Base-by-base conservation (phyloP, 2,329 filamentous ascomycete genomes). In the Xylariaceae sp. region DNA sequence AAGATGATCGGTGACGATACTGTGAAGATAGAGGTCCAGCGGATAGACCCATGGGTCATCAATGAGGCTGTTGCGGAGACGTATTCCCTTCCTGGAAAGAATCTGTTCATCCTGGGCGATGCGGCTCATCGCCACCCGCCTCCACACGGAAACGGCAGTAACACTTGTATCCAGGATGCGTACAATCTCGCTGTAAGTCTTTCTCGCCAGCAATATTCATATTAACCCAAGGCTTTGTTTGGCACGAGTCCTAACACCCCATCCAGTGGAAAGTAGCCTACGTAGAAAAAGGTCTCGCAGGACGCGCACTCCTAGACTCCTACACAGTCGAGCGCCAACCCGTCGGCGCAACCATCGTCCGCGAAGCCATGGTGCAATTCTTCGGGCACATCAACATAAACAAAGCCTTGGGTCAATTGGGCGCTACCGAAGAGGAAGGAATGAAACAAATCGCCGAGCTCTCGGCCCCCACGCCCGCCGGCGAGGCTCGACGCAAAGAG, bases 11-110 rank as follows among this genome's bases (percentile, higher is more conserved):
- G 80, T 0, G 77, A 81, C 59, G 72, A 76, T 35, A 44, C 57
- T 4, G 65, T 80, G 5, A 67, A 71, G 0, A 70, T 76, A 2
- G 73, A 83, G 62, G 74, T 85, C 46, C 53, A 82, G n/a, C 68
- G 75, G 51, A 66, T 81, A 4, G 76, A 77, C 6, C 79, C 77
- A 59, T 86, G 83, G 83, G 72, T 70, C 51, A 78, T 86, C 62
- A 84, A 84, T 59, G 83, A 86, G 65, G 80, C 73, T 4, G 78
- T 84, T 1, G 83, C 82, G 0, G 77, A 83, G 64, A 68, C 71
- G 9, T 86, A 84, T 60, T 77, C 73, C 0, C 67, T 75, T 4
- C 73, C 74, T n/a, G 76, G 76, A 40, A 70, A 79, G 67, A 74
- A 69, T 59, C 65, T 67, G 12, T 76, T 80, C 66, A 81, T 79